phyloP scores from a whole-genome alignment of 768 basidiomycete species.

The Pleurotus giganteus region DNA sequence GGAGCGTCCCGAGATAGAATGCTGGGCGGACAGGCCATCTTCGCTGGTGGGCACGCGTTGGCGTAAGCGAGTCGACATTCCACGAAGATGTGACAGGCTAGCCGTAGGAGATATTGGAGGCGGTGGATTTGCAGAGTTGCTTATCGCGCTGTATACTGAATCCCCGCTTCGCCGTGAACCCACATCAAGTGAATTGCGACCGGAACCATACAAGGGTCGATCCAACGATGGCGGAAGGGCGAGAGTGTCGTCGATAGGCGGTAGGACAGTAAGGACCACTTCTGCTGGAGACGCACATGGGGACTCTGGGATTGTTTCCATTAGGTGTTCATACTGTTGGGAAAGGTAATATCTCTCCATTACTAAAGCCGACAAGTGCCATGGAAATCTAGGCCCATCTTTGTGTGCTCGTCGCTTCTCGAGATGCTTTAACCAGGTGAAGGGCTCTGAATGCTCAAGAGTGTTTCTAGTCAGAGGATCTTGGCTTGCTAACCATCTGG shows the following conservation, averaged over 20 bases:
- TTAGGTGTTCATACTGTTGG: conserved; percentile 30
- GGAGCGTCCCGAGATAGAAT: conserved; percentile 43
- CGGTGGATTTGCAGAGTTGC: conserved; percentile 20
- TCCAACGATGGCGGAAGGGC: conserved; percentile 51
- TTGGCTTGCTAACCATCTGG: conserved; percentile 61
- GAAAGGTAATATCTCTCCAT: conserved; percentile 62
- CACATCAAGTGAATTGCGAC: conserved; percentile 43
- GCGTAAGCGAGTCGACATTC: conserved; percentile 32
- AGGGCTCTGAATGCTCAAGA: conserved; percentile 64
- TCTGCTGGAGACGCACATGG: conserved; percentile 12
- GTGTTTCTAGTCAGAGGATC: conserved; percentile 44
- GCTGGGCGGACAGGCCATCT: conserved; percentile 36
- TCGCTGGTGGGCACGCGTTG: conserved; percentile 40
- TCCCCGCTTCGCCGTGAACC: conserved; percentile 45
- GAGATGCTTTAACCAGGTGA: conserved; percentile 72
- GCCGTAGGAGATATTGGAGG: conserved; percentile 39
- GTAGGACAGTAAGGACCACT: conserved; percentile 8
- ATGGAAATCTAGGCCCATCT: conserved; percentile 38
- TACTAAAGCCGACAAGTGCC: conserved; percentile 68
- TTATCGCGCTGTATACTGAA: conserved; percentile 38
- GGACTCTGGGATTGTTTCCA: conserved; percentile 48
- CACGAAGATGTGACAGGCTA: conserved; percentile 38
- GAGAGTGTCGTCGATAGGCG: conserved; percentile 19
- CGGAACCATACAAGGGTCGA: conserved; percentile 42
- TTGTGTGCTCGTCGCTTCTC: conserved; percentile 38